These are phyloP conservation scores for Pelargonium fulgidum DNA, from an alignment of 441 rosid species.

Conservation along the genomic window DNA sequence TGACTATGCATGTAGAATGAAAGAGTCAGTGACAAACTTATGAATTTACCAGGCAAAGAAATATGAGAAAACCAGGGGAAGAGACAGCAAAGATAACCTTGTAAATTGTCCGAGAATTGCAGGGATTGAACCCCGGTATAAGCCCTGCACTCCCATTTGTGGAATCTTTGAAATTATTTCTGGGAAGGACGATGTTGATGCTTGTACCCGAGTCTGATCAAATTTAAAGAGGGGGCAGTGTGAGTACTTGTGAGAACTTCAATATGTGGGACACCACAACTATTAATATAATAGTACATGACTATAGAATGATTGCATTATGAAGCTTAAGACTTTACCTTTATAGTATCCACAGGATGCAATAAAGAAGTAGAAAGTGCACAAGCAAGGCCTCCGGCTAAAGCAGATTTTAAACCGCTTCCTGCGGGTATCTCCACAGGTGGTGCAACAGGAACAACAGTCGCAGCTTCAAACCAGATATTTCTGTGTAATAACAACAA, in stretches of 20 bases:
- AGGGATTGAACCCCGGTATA: conserved; percentile 90
- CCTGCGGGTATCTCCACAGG: conserved; percentile 84
- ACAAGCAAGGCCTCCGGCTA: conserved; percentile 96
- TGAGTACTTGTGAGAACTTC: background rate
- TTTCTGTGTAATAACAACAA: conserved; percentile 41
- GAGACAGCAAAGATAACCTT: conserved; percentile 40
- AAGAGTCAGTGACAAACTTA: conserved; percentile 8
- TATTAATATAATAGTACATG: too few species aligned
- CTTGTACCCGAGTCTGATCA: conserved; percentile 89
- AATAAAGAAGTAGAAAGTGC: conserved; percentile 77
- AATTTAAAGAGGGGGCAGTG: conserved; percentile 17
- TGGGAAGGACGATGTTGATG: conserved; percentile 72
- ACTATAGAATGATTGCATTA: background rate
- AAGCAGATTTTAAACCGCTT: conserved; percentile 82
- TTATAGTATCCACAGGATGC: conserved; percentile 91
- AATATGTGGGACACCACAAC: conserved; percentile 1
- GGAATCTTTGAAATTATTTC: conserved; percentile 88
- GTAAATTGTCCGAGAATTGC: conserved; percentile 95
- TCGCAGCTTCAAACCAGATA: conserved; percentile 98
- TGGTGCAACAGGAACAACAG: conserved; percentile 89
- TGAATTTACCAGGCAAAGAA: background rate
- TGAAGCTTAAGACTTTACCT: conserved; percentile 41
- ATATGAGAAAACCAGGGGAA: conserved; percentile 10
- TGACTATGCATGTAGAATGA: conserved; percentile 49
- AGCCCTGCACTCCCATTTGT: conserved; percentile 77